Evolutionary conservation across 371 early-diverging fungal species (phyloP), one percentile per base, ranked within the genome.

Genomic region (Haplosporangium sp.): DNA sequence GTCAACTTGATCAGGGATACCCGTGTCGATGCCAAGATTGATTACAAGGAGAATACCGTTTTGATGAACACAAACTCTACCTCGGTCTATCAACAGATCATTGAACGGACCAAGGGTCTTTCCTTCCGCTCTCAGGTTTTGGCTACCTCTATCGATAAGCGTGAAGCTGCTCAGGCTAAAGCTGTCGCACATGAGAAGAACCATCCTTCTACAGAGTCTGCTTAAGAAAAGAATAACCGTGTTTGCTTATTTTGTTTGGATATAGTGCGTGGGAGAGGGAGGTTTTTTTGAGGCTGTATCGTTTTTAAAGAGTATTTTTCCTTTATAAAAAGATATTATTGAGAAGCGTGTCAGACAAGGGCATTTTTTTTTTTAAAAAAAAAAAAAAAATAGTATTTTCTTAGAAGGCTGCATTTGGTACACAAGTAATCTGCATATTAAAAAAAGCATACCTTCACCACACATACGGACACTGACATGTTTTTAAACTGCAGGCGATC

Each of bases 21-120:
- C 20, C 90, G 96, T 67, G 94, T 97, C 71, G 97, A 97, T 67
- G 98, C 97, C 81, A 97, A 97, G 92, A 94, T 97, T 77, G 96
- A 97, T 83, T 93, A 94, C 74, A 89, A 95, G 85, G 94, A 90
- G 90, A 96, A 96, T 86, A 94, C 96, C 35, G 96, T 97, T 44
- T 87, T 96, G 65, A 96, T 97, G 96, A 96, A 96, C 77, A 91
- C 94, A 56, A 91, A 91, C 71, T 83, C 91, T 72, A 90, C 92
- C 55, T 94, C 96, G 39, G 88, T 97, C 72, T 95, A 95, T 88
- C 96, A 95, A 84, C 96, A 96, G 86, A 92, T 96, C 76, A 97
- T 97, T 82, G 97, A 97, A 84, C 92, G 94, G 71, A 95, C 97
- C 61, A 92, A 93, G 87, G 94, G 92, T 17, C 87, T 96, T 34